A percentile compares a stretch with the other conserved stretches of the same genome.
Evolutionary conservation across 2,329 filamentous ascomycete species (phyloP).

Genomic region (Xylaria sp.): DNA sequence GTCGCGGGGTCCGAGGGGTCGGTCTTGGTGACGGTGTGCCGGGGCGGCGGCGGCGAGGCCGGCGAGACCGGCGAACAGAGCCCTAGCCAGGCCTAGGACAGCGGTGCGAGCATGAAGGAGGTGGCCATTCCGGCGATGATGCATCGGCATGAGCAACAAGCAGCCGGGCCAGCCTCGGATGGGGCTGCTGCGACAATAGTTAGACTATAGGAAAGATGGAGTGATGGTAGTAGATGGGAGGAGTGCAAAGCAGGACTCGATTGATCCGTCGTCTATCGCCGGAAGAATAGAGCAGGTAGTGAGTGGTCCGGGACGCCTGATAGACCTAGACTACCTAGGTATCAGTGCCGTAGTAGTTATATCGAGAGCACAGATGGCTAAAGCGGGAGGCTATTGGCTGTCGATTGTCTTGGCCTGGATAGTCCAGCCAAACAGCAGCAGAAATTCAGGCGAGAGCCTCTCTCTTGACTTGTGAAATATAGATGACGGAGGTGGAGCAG

Average conservation of each 20-base stretch:
- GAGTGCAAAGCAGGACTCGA: too few relatives aligned
- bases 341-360: background rate
- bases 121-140: slow-evolving; percentile 43
- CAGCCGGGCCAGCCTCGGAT: slow-evolving; percentile 1
- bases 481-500: slow-evolving; percentile 1
- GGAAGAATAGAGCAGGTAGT: too few relatives aligned
- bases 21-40: slow-evolving; percentile 13
- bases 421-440: background rate
- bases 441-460: background rate
- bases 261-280: too few relatives aligned
- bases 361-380: background rate
- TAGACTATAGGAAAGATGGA: background rate
- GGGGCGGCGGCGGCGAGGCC: slow-evolving; percentile 61
- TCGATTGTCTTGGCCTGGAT: background rate
- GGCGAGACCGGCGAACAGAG: slow-evolving; percentile 50
- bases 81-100: slow-evolving; percentile 61
- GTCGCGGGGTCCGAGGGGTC: slow-evolving; percentile 50
- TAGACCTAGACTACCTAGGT: background rate
- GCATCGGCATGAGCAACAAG: slow-evolving; percentile 37
- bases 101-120: slow-evolving; percentile 59
- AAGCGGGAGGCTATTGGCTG: background rate
- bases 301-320: too few relatives aligned
- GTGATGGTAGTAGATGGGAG: background rate
- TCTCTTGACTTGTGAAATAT: background rate
- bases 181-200: background rate